Base-by-base conservation (phyloP, 2,329 filamentous ascomycete species). In the Pestalotiopsis sp. region DNA sequence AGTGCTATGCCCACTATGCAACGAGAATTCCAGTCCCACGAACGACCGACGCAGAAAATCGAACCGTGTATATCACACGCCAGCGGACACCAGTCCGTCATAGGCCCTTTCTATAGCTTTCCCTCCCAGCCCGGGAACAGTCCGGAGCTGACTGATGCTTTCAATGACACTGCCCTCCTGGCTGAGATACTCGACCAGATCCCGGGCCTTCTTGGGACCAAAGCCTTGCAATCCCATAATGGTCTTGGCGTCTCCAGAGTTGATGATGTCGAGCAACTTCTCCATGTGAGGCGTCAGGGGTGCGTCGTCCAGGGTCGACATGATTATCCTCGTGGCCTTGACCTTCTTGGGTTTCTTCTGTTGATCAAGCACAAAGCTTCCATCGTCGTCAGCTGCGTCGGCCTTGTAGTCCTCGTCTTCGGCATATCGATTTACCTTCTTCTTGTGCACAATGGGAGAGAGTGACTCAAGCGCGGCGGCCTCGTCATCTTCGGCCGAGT, bases 191-290 rank as follows among this genome's bases (percentile, higher is more conserved):
- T 88, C 85, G 4, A 90, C 84, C 41, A 90, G 77, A 71, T 90
- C 88, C 57, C 83, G 81, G 0, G 92, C 92, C 78, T 91, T 92
- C 82, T 93, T 94, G 1, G 89, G 84, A 0, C 92, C 92, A 12
- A 94, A 90, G 2, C 92, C 92, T 52, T 89, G 89, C 1, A 94
- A 83, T 3, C 87, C 81, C 74, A 87, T 87, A 78, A 94, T 94
- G 75, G 87, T 84, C 14, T 82, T 82, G 20, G 91, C 80, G 70
- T 94, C 90, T 63, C 90, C 86, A 23, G 91, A 93, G 82, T 94
- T 94, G 80, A 94, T 88, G 74, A 94, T 91, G 61, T 87, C 83
- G 2, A 94, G 84, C 2, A 94, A 81, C 69, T 87, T 86, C 70
- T 84, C 84, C 6, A 90, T 91, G 3, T 89, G 85, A 1, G 90